Evolutionary conservation across 2,329 filamentous ascomycete genomes (phyloP).

Genomic region (Emmonsiellopsis sp.): DNA sequence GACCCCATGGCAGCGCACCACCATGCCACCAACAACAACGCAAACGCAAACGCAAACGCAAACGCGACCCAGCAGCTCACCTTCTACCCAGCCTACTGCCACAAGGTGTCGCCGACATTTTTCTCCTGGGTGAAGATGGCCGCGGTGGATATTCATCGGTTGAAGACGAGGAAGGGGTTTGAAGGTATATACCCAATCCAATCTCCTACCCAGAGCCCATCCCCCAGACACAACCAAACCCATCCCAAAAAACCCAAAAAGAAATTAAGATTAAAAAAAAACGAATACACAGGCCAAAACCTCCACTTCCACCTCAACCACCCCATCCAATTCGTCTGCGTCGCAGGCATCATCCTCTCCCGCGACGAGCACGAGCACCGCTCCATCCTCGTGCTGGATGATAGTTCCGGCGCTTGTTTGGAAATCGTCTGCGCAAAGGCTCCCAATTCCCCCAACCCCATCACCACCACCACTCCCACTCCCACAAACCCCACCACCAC

Average conservation of each 20-base stretch:
- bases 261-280: background rate
- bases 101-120: conserved; percentile 51
- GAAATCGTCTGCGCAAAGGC: conserved; percentile 43
- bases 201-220: background rate
- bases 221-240: background rate
- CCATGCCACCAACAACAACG: background rate
- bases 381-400: conserved; percentile 49
- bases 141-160: conserved; percentile 44
- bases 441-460: conserved; percentile 9
- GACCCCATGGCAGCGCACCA: conserved; percentile 4
- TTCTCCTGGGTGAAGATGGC: conserved; percentile 56
- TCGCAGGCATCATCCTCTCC: conserved; percentile 62
- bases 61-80: conserved; percentile 11
- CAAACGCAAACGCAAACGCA: no score
- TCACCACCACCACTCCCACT: conserved; percentile 10
- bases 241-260: background rate
- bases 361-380: conserved; percentile 46
- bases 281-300: conserved; percentile 38
- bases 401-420: conserved; percentile 51
- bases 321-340: conserved; percentile 65
- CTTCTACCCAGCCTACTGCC: conserved; percentile 53
- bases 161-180: conserved; percentile 41
- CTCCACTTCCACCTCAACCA: conserved; percentile 63
- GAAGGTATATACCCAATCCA: conserved; percentile 36
- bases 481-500: conserved; percentile 7